Conservation (phyloP, 306 rosid genomes). For the Betula pendula region DNA sequence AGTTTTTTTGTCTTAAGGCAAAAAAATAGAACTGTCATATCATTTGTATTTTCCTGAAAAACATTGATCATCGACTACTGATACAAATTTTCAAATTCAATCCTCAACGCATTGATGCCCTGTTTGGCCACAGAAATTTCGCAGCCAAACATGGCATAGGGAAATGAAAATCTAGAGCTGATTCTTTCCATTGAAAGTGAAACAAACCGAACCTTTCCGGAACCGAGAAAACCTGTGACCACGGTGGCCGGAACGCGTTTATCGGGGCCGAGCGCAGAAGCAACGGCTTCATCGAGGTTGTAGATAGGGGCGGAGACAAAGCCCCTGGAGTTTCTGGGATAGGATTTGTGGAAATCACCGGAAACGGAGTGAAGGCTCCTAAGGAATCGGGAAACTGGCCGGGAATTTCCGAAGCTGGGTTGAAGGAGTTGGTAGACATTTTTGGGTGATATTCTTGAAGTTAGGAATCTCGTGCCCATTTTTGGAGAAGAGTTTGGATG, state of each 20-base stretch:
- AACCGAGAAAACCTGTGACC: constrained; percentile 87
- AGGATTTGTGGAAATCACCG: constrained; percentile 9
- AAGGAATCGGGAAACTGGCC: constrained; percentile 14
- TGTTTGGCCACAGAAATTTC: not conserved
- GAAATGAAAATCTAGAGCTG: not conserved
- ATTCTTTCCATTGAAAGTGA: not conserved
- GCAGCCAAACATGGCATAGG: not conserved
- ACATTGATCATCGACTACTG: not conserved
- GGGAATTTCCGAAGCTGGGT: constrained; percentile 24
- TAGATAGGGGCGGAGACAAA: constrained; percentile 37
- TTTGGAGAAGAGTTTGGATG: not conserved
- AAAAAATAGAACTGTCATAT: too few relatives aligned
- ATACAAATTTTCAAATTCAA: not conserved
- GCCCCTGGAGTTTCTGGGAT: constrained; percentile 36
- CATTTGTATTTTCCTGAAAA: not conserved
- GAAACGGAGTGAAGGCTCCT: constrained; percentile 36
- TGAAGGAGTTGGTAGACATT: constrained; percentile 34
- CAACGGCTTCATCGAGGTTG: constrained; percentile 24
- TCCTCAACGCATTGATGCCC: not conserved
- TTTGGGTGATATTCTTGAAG: constrained; percentile 36
- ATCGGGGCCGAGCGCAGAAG: constrained; percentile 40
- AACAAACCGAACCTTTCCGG: constrained; percentile 66
- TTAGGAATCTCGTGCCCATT: constrained; percentile 43
- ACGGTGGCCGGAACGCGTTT: constrained; percentile 83
- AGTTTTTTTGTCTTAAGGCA: not conserved